phyloP scores from a whole-genome alignment of 2,329 filamentous ascomycete species.

The Karstenula rhodostoma region DNA sequence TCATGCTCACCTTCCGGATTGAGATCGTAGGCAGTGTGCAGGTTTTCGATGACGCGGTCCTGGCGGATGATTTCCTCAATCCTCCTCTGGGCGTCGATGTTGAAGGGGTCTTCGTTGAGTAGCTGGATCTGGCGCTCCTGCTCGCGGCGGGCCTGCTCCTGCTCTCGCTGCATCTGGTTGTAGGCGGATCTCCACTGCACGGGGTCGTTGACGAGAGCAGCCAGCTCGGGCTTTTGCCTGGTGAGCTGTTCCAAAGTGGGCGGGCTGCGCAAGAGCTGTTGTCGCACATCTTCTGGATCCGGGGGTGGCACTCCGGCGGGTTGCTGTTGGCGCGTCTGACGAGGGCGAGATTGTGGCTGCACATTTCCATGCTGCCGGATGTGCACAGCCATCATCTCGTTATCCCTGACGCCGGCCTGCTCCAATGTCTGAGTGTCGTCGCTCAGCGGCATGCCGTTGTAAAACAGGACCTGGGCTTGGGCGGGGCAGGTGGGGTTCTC shows the following conservation, averaged over 20 bases:
- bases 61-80: slow-evolving; percentile 98
- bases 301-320: slow-evolving; percentile 35
- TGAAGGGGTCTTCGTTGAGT: slow-evolving; percentile 93
- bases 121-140: slow-evolving; percentile 83
- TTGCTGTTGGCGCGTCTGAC: slow-evolving; percentile 17
- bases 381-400: slow-evolving; percentile 91
- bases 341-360: slow-evolving; percentile 26
- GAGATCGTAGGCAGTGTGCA: slow-evolving; percentile 96
- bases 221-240: slow-evolving; percentile 78
- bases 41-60: slow-evolving; percentile 91
- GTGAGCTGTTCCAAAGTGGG: slow-evolving; percentile 74
- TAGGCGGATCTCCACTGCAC: slow-evolving; percentile 78
- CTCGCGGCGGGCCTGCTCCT: slow-evolving; percentile 76
- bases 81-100: slow-evolving; percentile 85
- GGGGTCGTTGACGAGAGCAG: slow-evolving; percentile 77
- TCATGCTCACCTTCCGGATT: slow-evolving; percentile 85
- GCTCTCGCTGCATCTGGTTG: slow-evolving; percentile 71
- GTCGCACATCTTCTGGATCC: slow-evolving; percentile 80
- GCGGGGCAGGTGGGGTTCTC: slow-evolving; percentile 76
- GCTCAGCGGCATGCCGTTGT: slow-evolving; percentile 82
- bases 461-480: slow-evolving; percentile 82
- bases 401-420: slow-evolving; percentile 80
- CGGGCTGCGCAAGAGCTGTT: slow-evolving; percentile 83
- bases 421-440: slow-evolving; percentile 83
- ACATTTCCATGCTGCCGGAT: slow-evolving; percentile 57